phyloP scores from a whole-genome alignment of 1,284 basidiomycete species.

The Pascua guehoae region DNA sequence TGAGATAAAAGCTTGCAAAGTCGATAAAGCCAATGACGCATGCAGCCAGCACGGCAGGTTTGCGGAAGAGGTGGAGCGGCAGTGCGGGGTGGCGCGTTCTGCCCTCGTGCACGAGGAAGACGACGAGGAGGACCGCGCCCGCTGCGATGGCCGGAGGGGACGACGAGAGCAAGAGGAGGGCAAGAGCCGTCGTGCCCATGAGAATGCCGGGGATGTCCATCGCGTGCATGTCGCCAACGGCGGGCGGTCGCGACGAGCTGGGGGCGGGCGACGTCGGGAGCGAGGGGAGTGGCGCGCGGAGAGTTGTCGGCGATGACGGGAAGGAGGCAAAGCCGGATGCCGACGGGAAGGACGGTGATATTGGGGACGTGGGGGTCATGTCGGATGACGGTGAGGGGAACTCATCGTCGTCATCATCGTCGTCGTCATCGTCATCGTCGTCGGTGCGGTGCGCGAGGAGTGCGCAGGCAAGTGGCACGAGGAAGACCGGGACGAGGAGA shows the following conservation, averaged over 20 bases:
- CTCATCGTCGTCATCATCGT: too few relatives aligned
- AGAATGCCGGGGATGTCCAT: constrained; percentile 1
- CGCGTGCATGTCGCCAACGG: too few relatives aligned
- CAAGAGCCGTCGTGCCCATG: not conserved
- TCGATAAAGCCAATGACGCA: constrained; percentile 67
- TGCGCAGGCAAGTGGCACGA: constrained; percentile 44
- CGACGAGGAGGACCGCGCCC: constrained; percentile 49
- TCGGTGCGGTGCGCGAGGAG: constrained; percentile 24
- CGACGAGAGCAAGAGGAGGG: not conserved
- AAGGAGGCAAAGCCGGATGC: too few relatives aligned
- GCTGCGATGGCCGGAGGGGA: constrained; percentile 19
- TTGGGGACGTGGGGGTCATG: too few relatives aligned
- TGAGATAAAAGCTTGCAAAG: constrained; percentile 59
- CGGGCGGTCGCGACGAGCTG: too few relatives aligned
- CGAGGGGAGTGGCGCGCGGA: too few relatives aligned
- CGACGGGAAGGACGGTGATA: too few relatives aligned
- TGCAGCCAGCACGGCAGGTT: constrained; percentile 60
- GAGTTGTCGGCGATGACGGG: too few relatives aligned
- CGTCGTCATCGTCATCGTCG: too few relatives aligned
- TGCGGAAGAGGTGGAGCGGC: constrained; percentile 57
- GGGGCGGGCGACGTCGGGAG: too few relatives aligned
- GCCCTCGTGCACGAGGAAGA: constrained; percentile 51
- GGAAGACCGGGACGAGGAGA: constrained; percentile 37
- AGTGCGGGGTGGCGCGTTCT: constrained; percentile 52
- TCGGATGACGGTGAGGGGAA: too few relatives aligned